Evolutionary conservation across 257 asterid species (phyloP), one percentile per base, ranked within the genome.

Genomic region (Vinca minor): DNA sequence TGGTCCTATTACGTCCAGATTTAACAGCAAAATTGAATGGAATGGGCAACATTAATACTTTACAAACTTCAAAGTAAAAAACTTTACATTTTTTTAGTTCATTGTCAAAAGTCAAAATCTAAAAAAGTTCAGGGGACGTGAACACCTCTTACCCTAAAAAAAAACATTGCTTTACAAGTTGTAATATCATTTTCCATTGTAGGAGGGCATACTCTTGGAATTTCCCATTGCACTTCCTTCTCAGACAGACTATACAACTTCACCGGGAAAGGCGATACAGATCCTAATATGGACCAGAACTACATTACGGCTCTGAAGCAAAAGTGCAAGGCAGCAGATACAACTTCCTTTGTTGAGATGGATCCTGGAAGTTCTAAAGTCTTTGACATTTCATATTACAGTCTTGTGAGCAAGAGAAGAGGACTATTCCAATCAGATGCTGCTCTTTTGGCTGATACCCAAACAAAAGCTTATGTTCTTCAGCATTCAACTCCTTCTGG

Each of bases 241-340:
- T 0, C 81, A 31, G 62, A 2, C 76, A 82, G 91, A 5, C 44
- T 86, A 12, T 83, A 86, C 80, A 86, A 83, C 74, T 83, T 86
- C 80, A 83, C 94, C 2, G 94, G 90, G 13, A 50, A 20, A 54
- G 87, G 85, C 3, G 90, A 83, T 67, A 69, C 70, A 14, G 94
- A 81, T 66, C 91, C 88, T 3, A 23, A 78, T 3, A 47, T 86
- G 77, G 91, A 84, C 62, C 65, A 83, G 0, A 70, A 79, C 66
- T 84, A 83, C 69, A 76, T 71, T 0, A 71, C 76, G 1, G 65
- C 23, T 0, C 49, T 86, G 66, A 78, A 67, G 76, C 60, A n/a
- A 2, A 74, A 55, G 29, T 86, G 91, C 71, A 65, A 36, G 10
- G 63, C 86, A 0, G 62, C 60, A 8, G 91, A 86, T 49, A 45